A percentile compares a stretch with the other conserved stretches of the same genome.
These are phyloP conservation scores for Nakazawaea laoshanensis DNA, from an alignment of 805 yeast species.

Conservation along the genomic window DNA sequence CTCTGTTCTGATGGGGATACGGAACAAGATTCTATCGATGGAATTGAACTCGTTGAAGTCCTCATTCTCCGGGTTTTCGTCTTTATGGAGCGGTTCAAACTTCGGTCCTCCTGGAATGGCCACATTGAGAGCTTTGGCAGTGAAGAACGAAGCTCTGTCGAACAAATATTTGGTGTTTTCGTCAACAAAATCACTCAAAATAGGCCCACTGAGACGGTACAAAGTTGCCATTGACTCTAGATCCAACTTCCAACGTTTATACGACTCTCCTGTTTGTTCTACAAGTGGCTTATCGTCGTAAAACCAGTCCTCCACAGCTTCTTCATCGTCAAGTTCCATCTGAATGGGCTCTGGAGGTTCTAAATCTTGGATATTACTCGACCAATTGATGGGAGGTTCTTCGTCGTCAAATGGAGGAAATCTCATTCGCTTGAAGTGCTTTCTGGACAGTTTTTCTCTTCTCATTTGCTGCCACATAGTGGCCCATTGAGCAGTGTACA, in stretches of 20 bases:
- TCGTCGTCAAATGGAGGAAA: conserved; percentile 98
- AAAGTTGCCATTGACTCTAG: conserved; percentile 56
- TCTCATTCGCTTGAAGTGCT: conserved; percentile 83
- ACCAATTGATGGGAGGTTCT: conserved; percentile 83
- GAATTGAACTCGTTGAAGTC: conserved; percentile 89
- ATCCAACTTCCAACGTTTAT: conserved; percentile 61
- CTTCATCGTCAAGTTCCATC: conserved; percentile 59
- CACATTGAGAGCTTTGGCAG: conserved; percentile 83
- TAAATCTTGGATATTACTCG: conserved; percentile 67
- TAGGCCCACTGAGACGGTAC: conserved; percentile 61
- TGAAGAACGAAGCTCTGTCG: conserved; percentile 71
- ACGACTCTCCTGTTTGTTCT: conserved; percentile 74
- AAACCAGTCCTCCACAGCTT: conserved; percentile 62
- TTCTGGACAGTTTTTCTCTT: conserved; percentile 83
- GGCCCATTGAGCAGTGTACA: conserved; percentile 94
- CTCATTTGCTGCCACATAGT: conserved; percentile 90
- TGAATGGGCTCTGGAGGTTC: conserved; percentile 69
- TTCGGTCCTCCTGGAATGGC: conserved; percentile 95
- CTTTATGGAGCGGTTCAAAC: conserved; percentile 78
- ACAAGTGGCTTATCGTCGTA: conserved; percentile 69
- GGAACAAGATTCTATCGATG: conserved; percentile 76
- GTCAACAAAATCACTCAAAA: conserved; percentile 50
- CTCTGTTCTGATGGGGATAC: conserved; percentile 73
- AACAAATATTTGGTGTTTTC: conserved; percentile 63
- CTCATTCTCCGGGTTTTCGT: conserved; percentile 51